These are phyloP conservation scores for Paramecium tetraurelia DNA, from an alignment of 73 alveolate genomes.

Conservation along the genomic window DNA sequence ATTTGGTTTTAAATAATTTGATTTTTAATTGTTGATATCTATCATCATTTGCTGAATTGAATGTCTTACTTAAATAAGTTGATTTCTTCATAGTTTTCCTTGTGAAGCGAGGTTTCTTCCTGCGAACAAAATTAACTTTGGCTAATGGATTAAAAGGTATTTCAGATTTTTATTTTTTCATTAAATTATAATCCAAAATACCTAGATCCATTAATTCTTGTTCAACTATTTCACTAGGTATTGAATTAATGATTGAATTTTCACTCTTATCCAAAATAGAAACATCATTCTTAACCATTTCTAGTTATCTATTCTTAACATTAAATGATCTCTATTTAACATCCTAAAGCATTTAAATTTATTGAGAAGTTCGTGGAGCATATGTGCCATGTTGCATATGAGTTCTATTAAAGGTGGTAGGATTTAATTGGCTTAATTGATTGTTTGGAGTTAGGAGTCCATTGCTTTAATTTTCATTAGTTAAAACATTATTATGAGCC, in stretches of 20 bases:
- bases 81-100: background rate
- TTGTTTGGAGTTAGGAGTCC: background rate
- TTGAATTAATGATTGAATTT: background rate
- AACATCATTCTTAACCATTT: background rate
- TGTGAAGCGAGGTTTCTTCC: background rate
- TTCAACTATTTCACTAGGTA: background rate
- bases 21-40: constrained; percentile 10
- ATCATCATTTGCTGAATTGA: background rate
- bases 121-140: background rate
- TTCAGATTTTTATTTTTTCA: background rate
- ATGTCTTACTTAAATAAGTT: background rate
- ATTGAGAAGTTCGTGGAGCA: background rate
- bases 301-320: background rate
- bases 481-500: background rate
- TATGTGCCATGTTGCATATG: background rate
- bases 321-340: background rate
- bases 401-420: background rate
- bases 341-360: background rate
- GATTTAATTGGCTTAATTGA: background rate
- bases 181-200: background rate
- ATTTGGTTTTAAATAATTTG: background rate
- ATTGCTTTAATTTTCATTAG: background rate
- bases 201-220: background rate
- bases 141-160: background rate
- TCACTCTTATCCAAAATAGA: background rate